phyloP scores from a whole-genome alignment of 176 grass and related monocot genomes.

The Elymus sibiricus region DNA sequence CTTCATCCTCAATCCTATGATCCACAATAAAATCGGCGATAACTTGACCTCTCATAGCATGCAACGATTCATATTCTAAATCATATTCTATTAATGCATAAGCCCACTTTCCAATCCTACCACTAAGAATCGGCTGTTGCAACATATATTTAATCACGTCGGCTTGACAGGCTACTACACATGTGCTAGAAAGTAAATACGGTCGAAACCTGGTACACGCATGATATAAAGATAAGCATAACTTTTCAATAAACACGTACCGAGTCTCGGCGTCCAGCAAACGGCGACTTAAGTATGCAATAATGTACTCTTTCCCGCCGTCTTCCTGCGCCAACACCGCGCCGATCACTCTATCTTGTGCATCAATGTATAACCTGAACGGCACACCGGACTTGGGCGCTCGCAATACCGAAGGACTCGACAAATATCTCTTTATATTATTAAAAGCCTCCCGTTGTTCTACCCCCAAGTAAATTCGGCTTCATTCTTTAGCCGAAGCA shows the following conservation, averaged over 20 bases:
- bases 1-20: not conserved
- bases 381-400: no score
- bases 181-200: not conserved
- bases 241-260: not conserved
- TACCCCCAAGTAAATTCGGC: no score
- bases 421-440: no score
- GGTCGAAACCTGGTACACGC: slow-evolving; percentile 2
- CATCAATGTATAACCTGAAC: no score
- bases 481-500: not conserved
- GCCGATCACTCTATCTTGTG: no score
- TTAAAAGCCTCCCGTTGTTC: no score
- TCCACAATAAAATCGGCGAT: slow-evolving; percentile 1
- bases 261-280: not conserved
- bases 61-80: not conserved
- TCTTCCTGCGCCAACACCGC: no score
- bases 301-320: no score
- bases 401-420: no score
- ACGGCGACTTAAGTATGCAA: no score
- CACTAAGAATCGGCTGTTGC: not conserved
- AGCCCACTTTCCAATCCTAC: not conserved
- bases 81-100: not conserved
- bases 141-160: not conserved
- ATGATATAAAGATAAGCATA: slow-evolving; percentile 3
- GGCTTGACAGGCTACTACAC: not conserved
- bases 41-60: not conserved